phyloP scores from a whole-genome alignment of 345 rosid species.

The Aethionema arabicum region DNA sequence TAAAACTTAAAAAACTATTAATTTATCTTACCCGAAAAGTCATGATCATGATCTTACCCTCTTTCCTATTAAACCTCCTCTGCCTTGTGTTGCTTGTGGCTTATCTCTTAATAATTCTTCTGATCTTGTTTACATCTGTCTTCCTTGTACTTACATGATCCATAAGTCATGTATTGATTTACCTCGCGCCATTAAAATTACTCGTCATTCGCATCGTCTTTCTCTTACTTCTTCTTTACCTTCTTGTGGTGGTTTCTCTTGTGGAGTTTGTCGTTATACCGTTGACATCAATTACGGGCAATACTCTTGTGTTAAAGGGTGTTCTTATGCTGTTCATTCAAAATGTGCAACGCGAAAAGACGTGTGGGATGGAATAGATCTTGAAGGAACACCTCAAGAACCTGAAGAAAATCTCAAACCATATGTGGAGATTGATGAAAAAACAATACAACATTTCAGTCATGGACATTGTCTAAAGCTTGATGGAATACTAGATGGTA shows the following conservation, averaged over 20 bases:
- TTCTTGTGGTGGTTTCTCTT: neutral
- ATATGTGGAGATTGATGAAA: neutral
- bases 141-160: neutral
- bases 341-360: neutral
- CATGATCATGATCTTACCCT: neutral
- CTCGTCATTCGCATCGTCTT: constrained; percentile 4
- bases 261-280: neutral
- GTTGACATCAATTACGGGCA: neutral
- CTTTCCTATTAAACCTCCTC: neutral
- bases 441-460: neutral
- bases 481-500: too few relatives aligned
- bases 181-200: constrained; percentile 6
- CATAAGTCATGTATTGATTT: neutral
- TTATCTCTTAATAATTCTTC: neutral
- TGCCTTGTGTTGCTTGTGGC: constrained; percentile 1
- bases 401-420: neutral
- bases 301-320: neutral
- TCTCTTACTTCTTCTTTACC: neutral
- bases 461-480: neutral
- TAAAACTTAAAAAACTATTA: too few relatives aligned
- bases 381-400: neutral
- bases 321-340: neutral
- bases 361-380: constrained; percentile 2
- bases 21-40: neutral
- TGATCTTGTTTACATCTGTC: neutral